Base-by-base conservation (phyloP, 164 flowering plant genomes). In the Berberis vulgaris region DNA sequence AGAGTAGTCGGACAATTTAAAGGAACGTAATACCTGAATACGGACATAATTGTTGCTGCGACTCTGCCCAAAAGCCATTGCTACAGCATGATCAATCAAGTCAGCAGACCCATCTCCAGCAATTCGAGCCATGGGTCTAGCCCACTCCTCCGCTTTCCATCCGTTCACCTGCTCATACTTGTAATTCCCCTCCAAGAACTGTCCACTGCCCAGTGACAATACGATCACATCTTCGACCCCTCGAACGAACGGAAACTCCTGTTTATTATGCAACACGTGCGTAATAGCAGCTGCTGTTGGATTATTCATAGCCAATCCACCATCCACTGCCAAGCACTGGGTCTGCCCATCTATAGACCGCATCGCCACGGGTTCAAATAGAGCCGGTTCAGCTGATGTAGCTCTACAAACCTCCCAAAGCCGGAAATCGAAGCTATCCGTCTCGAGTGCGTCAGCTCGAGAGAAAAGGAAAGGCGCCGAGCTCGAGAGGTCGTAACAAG, bases 231-330 rank as follows among this genome's bases (percentile, higher is more conserved):
- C 98, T 85, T 90, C 97, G 10, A 89, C 93, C 5, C 99, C 99
- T 58, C 96, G 75, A 56, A 91, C 96, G 72, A 83, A 84, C 42
- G 99, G 99, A 53, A 94, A 94, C 81, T 94, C 99, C 72, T 89
- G 90, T 73, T 91, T 91, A 77, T 94, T 94, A 65, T 94, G 97
- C 63, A 94, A 75, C 79, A 94, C 99, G 80, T 94, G 99, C 50
- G 97, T 94, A 49, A 94, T 89, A 2, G 99, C 97, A 6, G 99
- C 96, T 40, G 96, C 84, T 2, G 96, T 74, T 7, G 99, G 99
- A 72, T 91, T 94, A 64, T 82, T 85, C 99, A 91, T 94, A 26
- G 86, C 86, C 54, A 89, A 63, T 0, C 93, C 93, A 1, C 99
- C 99, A 57, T 84, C 97, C 0, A 94, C 82, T 47, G 87, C 99